phyloP scores from a whole-genome alignment of 495 filamentous ascomycete species.

The Xylaria grammica region DNA sequence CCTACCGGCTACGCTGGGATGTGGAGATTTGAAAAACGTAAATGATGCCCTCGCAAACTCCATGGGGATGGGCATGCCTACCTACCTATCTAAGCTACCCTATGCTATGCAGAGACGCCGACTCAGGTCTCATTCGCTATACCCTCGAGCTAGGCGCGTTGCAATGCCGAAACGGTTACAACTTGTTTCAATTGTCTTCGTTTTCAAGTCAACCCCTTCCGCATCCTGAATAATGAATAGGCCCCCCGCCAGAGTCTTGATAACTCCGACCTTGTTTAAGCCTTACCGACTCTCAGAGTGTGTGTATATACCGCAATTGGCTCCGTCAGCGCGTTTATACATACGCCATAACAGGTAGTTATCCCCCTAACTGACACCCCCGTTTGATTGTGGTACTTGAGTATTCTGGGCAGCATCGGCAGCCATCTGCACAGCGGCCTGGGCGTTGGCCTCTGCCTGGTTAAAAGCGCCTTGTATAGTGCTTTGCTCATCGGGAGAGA shows the following conservation, averaged over 20 bases:
- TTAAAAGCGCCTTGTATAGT: slow-evolving; percentile 80
- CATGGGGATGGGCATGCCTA: slow-evolving; percentile 10
- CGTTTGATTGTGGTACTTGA: slow-evolving; percentile 32
- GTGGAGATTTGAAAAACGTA: slow-evolving; percentile 7
- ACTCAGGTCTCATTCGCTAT: not conserved
- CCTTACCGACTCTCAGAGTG: not conserved
- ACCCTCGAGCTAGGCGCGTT: not conserved
- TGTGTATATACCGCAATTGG: not conserved
- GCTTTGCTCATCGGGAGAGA: slow-evolving; percentile 80
- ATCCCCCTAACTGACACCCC: slow-evolving; percentile 36
- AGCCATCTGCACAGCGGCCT: slow-evolving; percentile 39
- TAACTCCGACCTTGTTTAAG: not conserved
- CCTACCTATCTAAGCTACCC: slow-evolving; percentile 21
- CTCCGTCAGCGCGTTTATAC: too few relatives aligned
- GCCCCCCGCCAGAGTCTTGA: not conserved
- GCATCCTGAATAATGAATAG: slow-evolving; percentile 12
- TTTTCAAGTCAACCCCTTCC: slow-evolving; percentile 7
- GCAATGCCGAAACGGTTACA: slow-evolving; percentile 19
- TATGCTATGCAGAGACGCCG: slow-evolving; percentile 14
- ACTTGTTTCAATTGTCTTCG: slow-evolving; percentile 7
- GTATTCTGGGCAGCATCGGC: slow-evolving; percentile 32
- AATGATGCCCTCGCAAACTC: slow-evolving; percentile 17
- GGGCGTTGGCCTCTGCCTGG: slow-evolving; percentile 68
- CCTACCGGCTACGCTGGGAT: slow-evolving; percentile 2
- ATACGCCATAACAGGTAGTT: not conserved